Conservation (phyloP, 257 asterid genomes). For the Solanum medicagineum region DNA sequence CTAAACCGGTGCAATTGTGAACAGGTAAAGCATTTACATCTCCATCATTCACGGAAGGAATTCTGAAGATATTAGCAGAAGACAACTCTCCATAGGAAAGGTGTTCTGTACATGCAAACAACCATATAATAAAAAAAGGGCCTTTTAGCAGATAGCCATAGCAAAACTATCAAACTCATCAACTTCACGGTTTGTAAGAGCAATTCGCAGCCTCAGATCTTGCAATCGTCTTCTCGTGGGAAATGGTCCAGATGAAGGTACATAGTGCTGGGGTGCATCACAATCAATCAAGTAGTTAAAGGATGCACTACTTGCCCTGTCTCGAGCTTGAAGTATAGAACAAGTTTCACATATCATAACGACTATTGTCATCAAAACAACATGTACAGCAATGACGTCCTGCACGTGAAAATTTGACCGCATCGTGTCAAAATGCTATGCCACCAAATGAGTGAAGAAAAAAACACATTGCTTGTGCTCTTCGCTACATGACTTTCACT, state of each 20-base stretch:
- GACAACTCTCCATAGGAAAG: not conserved
- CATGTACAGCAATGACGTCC: not conserved
- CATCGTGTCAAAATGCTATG: not conserved
- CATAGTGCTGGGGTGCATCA: not conserved
- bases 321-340: not conserved
- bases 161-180: not conserved
- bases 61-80: not conserved
- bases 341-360: not conserved
- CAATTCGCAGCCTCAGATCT: not conserved
- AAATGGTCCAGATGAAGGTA: not conserved
- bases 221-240: not conserved
- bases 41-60: not conserved
- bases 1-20: not conserved
- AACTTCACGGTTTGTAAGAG: not conserved
- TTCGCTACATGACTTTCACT: not conserved
- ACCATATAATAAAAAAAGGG: not conserved
- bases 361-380: not conserved
- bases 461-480: not conserved
- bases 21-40: not conserved
- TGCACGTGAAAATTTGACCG: not conserved
- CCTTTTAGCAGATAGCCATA: not conserved
- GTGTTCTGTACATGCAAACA: not conserved
- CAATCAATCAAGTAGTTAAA: not conserved
- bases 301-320: not conserved
- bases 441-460: not conserved